phyloP scores from a whole-genome alignment of 129 eudicot species.

The Arctium lappa region DNA sequence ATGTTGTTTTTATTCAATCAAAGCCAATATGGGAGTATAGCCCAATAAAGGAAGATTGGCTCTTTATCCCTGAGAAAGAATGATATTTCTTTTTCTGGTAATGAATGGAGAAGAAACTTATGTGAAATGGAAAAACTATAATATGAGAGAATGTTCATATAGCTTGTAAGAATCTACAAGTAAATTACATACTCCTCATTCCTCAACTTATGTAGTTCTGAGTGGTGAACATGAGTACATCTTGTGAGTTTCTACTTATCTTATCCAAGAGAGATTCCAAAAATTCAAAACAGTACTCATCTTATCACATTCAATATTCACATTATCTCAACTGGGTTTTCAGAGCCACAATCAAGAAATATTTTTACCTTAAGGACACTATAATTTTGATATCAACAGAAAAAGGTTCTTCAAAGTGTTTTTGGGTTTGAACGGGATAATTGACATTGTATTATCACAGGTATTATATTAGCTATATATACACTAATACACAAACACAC shows the following conservation, averaged over 20 bases:
- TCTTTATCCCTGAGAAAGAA: not conserved
- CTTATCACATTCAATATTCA: not conserved
- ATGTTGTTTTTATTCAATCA: not conserved
- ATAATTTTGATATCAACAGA: not conserved
- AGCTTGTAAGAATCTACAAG: not conserved
- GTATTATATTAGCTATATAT: not conserved
- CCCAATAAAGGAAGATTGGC: not conserved
- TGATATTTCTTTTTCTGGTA: not conserved
- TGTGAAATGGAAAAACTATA: not conserved
- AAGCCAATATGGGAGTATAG: not conserved
- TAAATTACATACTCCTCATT: not conserved
- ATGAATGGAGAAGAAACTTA: not conserved
- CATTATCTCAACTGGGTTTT: not conserved
- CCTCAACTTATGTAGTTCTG: not conserved
- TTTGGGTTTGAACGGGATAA: not conserved
- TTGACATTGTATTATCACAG: not conserved
- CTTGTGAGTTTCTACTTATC: not conserved
- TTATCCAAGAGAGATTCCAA: not conserved
- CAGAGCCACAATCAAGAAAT: not conserved
- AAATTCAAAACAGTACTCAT: not conserved
- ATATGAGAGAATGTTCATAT: not conserved
- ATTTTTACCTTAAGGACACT: not conserved
- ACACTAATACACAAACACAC: not conserved
- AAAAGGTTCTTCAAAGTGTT: not conserved
- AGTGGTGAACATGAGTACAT: not conserved